These are phyloP conservation scores for Tuctoria greenei DNA, from an alignment of 176 grass and related monocot genomes.

Conservation along the genomic window DNA sequence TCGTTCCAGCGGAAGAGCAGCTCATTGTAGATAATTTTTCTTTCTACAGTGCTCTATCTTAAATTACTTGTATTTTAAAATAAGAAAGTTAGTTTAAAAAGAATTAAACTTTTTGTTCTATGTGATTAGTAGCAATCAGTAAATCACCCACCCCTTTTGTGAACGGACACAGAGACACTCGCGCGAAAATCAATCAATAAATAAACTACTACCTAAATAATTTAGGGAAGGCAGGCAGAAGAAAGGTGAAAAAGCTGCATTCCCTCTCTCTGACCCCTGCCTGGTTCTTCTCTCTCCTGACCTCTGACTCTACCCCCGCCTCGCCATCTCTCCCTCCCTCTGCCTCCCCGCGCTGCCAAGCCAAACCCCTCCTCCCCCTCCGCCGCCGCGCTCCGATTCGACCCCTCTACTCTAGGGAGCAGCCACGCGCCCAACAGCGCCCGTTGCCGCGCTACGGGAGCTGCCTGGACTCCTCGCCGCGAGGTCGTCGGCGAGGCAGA, in stretches of 20 bases:
- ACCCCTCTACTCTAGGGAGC: background rate
- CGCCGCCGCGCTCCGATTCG: constrained; percentile 25
- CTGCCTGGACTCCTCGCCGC: background rate
- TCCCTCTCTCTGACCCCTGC: background rate
- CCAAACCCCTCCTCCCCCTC: constrained; percentile 24
- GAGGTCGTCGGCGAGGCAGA: background rate
- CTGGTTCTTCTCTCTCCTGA: background rate
- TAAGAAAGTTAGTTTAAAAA: too few relatives aligned
- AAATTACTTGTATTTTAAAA: too few relatives aligned
- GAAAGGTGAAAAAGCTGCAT: constrained; percentile 6
- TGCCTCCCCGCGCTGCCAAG: constrained; percentile 11
- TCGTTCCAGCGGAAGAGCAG: too few relatives aligned
- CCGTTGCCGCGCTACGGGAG: background rate
- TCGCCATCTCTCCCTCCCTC: constrained; percentile 37
- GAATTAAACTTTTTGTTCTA: too few relatives aligned
- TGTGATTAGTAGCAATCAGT: too few relatives aligned
- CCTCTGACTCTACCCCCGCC: constrained; percentile 7
- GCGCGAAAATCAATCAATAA: too few relatives aligned
- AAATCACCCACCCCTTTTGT: too few relatives aligned
- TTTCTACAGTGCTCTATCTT: too few relatives aligned
- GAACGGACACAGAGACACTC: too few relatives aligned
- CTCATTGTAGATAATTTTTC: too few relatives aligned
- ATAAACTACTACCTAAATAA: too few relatives aligned
- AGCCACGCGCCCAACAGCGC: background rate
- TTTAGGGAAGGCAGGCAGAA: background rate